These are phyloP conservation scores for Phaeosphaeriaceae sp. DNA, from an alignment of 2,329 filamentous ascomycete species.

Conservation along the genomic window DNA sequence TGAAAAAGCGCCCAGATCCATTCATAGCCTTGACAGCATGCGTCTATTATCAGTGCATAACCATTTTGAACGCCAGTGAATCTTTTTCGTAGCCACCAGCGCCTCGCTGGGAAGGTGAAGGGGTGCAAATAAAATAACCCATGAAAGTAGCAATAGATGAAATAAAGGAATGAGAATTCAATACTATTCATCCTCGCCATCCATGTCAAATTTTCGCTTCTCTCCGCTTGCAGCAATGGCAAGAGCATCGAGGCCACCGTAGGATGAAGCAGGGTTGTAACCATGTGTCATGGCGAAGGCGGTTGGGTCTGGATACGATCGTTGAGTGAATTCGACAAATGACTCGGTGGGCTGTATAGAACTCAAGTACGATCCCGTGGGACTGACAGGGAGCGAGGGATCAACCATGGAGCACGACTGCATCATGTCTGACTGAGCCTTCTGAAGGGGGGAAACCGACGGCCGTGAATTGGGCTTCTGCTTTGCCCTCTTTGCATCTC, in stretches of 20 bases:
- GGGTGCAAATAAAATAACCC: no score
- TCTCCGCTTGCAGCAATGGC: slow-evolving; percentile 47
- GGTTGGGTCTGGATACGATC: slow-evolving; percentile 41
- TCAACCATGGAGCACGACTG: slow-evolving; percentile 26
- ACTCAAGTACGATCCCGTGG: slow-evolving; percentile 35
- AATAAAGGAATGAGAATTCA: no score
- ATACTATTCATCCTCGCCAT: not conserved
- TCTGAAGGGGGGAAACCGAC: slow-evolving; percentile 12
- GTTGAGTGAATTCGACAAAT: slow-evolving; percentile 30
- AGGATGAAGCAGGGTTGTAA: slow-evolving; percentile 34
- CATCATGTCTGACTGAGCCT: no score
- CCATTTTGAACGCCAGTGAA: slow-evolving; percentile 29
- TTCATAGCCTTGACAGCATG: slow-evolving; percentile 51
- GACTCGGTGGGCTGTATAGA: slow-evolving; percentile 34
- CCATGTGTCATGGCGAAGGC: slow-evolving; percentile 29
- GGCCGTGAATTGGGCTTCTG: slow-evolving; percentile 31
- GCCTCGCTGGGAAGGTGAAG: slow-evolving; percentile 12
- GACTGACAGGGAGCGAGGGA: slow-evolving; percentile 36
- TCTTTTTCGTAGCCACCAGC: slow-evolving; percentile 15
- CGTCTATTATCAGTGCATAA: slow-evolving; percentile 42
- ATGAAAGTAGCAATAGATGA: no score
- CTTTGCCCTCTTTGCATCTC: slow-evolving; percentile 48
- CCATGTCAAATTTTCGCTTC: slow-evolving; percentile 43
- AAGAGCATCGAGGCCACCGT: slow-evolving; percentile 46
- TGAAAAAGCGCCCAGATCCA: slow-evolving; percentile 21